These are phyloP conservation scores for Cnidoscolus chayamansa DNA, from an alignment of 441 rosid species.

Conservation along the genomic window DNA sequence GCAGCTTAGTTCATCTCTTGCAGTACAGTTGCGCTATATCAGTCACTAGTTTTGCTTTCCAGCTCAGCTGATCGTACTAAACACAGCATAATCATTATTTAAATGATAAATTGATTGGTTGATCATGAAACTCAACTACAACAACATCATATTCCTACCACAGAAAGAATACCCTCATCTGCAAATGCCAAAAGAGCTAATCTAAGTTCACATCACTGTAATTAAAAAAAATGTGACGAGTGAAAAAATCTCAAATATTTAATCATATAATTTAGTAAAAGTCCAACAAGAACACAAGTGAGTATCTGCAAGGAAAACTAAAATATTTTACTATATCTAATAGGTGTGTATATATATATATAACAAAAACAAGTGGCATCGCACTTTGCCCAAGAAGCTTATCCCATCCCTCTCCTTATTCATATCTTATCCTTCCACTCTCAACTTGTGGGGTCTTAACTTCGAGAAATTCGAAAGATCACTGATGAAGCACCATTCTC, in stretches of 20 bases:
- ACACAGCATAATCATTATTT: background rate
- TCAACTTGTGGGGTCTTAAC: slow-evolving; percentile 61
- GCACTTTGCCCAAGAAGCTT: slow-evolving; percentile 67
- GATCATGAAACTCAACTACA: background rate
- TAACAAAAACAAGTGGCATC: slow-evolving; percentile 28
- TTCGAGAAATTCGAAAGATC: slow-evolving; percentile 38
- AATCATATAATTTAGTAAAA: too few species aligned
- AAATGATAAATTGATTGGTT: background rate
- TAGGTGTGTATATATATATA: slow-evolving; percentile 6
- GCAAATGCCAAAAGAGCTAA: too few species aligned
- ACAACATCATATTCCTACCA: slow-evolving; percentile 2
- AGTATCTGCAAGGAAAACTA: background rate
- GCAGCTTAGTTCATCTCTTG: slow-evolving; percentile 19
- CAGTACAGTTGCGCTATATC: background rate
- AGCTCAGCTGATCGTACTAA: background rate
- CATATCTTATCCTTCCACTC: slow-evolving; percentile 62
- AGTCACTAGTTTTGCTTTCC: slow-evolving; percentile 22
- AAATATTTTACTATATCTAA: slow-evolving; percentile 35
- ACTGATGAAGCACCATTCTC: slow-evolving; percentile 33
- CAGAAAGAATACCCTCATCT: background rate
- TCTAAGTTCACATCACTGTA: too few species aligned
- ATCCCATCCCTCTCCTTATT: slow-evolving; percentile 51
- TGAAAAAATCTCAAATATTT: too few species aligned
- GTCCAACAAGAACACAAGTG: too few species aligned
- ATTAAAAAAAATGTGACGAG: too few species aligned